phyloP scores from a whole-genome alignment of 1,139 yeast species.

The Blastobotrys persicus region DNA sequence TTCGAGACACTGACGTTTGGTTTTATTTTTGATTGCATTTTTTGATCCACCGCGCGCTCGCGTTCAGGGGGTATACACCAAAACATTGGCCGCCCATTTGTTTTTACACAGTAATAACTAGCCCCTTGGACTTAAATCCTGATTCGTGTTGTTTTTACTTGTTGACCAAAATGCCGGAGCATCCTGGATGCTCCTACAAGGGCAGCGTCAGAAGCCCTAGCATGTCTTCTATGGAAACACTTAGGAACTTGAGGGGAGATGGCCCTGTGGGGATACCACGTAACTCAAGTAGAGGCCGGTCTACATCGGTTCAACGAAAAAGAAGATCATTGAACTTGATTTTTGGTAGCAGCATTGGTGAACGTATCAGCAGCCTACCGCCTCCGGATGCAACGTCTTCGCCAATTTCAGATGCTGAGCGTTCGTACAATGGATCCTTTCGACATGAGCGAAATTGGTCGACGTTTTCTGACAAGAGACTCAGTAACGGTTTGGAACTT shows the following conservation, averaged over 20 bases:
- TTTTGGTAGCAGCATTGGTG: conserved; percentile 8
- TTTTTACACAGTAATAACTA: neutral
- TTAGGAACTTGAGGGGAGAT: neutral
- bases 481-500: neutral
- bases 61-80: neutral
- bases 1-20: neutral
- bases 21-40: neutral
- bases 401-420: conserved; percentile 9
- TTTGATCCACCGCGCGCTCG: neutral
- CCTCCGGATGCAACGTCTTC: conserved; percentile 6
- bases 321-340: conserved; percentile 26
- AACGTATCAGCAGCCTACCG: neutral
- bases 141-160: neutral
- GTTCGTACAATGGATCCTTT: neutral
- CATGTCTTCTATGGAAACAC: conserved; percentile 10
- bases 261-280: neutral
- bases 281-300: neutral
- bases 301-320: conserved; percentile 18
- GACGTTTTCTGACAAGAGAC: conserved; percentile 11
- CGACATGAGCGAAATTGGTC: conserved; percentile 9
- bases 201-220: conserved; percentile 4
- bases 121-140: neutral
- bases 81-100: neutral
- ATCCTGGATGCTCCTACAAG: no score
- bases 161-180: no score